Percentiles rank a stretch among this genome's conserved stretches.
Evolutionary conservation across 768 basidiomycete species (phyloP).

Genomic region (Tephrocybe sp.): DNA sequence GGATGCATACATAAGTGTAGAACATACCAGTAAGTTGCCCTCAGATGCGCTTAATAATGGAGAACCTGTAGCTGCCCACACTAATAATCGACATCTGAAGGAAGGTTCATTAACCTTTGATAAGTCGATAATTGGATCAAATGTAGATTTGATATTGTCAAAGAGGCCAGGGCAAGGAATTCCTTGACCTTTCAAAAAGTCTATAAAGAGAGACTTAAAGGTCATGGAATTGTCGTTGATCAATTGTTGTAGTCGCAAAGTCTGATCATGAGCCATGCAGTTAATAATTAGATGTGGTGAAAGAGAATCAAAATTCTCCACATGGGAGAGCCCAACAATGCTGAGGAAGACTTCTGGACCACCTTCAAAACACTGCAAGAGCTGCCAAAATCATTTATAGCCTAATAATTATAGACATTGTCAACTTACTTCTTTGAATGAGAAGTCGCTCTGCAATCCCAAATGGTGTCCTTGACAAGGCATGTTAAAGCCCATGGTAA

Average conservation of each 20-base stretch:
- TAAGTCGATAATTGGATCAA: neutral
- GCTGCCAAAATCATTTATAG: neutral
- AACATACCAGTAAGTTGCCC: too few species aligned
- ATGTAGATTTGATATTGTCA: neutral
- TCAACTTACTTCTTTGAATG: neutral
- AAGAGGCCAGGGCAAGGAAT: neutral
- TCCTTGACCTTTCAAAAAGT: neutral
- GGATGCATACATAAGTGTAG: too few species aligned
- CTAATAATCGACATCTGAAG: constrained; percentile 2
- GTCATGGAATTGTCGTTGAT: neutral
- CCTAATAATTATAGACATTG: too few species aligned
- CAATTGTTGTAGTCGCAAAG: neutral
- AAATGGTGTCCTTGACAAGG: too few species aligned
- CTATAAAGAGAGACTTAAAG: neutral
- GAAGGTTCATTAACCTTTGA: neutral
- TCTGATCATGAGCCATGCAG: neutral
- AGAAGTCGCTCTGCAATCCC: constrained; percentile 7
- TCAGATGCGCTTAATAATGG: neutral
- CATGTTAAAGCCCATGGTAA: neutral
- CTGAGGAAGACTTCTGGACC: neutral
- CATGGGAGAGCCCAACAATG: neutral
- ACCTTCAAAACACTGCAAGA: neutral
- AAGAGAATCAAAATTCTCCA: neutral
- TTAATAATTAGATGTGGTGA: neutral
- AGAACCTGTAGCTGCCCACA: constrained; percentile 7